Evolutionary conservation across 805 yeast species (phyloP).

Genomic region (Metschnikowia borealis): DNA sequence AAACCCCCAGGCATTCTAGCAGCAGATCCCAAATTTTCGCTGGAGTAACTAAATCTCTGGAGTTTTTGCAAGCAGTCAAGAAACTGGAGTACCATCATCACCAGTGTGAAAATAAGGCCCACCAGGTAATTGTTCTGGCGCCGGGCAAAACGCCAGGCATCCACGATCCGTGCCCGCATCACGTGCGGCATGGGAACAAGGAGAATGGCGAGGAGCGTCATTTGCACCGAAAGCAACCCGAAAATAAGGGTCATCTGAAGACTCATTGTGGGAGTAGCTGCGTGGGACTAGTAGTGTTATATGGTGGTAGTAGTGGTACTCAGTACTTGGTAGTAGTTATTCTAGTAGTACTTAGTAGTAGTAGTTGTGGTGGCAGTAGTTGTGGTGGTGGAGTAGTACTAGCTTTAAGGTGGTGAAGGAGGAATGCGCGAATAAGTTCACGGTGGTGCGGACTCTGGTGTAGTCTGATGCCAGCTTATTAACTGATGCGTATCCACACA

Average conservation of each 20-base stretch:
- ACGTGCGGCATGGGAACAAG: constrained; percentile 54
- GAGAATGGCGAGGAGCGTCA: constrained; percentile 44
- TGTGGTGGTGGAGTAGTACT: too few relatives aligned
- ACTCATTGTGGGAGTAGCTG: constrained; percentile 30
- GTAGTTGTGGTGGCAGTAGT: too few relatives aligned
- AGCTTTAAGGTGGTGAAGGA: too few relatives aligned
- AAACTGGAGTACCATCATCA: constrained; percentile 48
- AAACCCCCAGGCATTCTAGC: constrained; percentile 17
- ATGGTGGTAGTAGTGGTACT: too few relatives aligned
- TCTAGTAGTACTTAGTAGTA: too few relatives aligned
- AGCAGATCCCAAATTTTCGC: neutral
- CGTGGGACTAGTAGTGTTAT: neutral
- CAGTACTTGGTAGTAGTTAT: too few relatives aligned
- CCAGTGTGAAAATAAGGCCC: constrained; percentile 37
- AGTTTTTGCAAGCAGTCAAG: constrained; percentile 50
- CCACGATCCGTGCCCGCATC: constrained; percentile 42
- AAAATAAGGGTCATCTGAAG: constrained; percentile 46
- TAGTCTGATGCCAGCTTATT: too few relatives aligned
- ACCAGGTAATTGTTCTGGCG: constrained; percentile 42
- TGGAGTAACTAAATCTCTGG: constrained; percentile 16
- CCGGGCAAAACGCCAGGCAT: constrained; percentile 31
- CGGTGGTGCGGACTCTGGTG: too few relatives aligned
- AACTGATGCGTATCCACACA: too few relatives aligned
- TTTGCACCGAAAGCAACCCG: constrained; percentile 47
- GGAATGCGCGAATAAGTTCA: too few relatives aligned